Evolutionary conservation across 164 flowering plant species (phyloP).

Genomic region (Stephania japonica): DNA sequence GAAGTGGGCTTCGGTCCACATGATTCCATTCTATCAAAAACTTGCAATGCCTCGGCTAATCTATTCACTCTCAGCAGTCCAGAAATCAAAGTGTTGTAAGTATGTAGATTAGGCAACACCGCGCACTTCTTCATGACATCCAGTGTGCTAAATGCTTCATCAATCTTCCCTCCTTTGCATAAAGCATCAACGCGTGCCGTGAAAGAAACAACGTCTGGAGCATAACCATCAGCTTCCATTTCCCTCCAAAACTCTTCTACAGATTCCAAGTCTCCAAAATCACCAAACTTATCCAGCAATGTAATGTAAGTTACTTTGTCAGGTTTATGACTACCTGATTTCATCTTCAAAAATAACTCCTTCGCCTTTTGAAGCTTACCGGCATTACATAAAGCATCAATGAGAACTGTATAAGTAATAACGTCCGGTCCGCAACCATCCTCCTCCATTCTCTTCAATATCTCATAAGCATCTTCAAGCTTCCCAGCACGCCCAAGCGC

Average conservation of each 20-base stretch:
- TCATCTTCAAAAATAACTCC: slow-evolving; percentile 65
- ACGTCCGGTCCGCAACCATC: slow-evolving; percentile 91
- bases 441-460: slow-evolving; percentile 69
- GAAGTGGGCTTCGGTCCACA: slow-evolving; percentile 55
- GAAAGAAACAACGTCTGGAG: slow-evolving; percentile 72
- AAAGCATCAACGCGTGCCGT: slow-evolving; percentile 69
- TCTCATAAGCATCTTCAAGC: slow-evolving; percentile 57
- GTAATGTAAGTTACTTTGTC: slow-evolving; percentile 86
- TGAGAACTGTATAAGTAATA: slow-evolving; percentile 78
- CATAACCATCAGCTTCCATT: slow-evolving; percentile 85
- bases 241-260: slow-evolving; percentile 59
- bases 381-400: slow-evolving; percentile 75
- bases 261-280: slow-evolving; percentile 55
- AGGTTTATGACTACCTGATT: slow-evolving; percentile 57
- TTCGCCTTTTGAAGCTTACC: slow-evolving; percentile 60
- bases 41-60: slow-evolving; percentile 52
- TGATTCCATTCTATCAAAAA: slow-evolving; percentile 44
- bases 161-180: slow-evolving; percentile 62
- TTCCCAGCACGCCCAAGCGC: slow-evolving; percentile 76
- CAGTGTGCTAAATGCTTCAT: slow-evolving; percentile 60
- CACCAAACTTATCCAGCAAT: slow-evolving; percentile 62
- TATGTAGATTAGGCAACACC: slow-evolving; percentile 63
- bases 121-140: slow-evolving; percentile 60
- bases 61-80: slow-evolving; percentile 63
- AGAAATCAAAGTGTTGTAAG: slow-evolving; percentile 69